Evolutionary conservation across 2,329 filamentous ascomycete species (phyloP), one percentile per base, ranked within the genome.

Genomic region (Botrytis byssoidea): DNA sequence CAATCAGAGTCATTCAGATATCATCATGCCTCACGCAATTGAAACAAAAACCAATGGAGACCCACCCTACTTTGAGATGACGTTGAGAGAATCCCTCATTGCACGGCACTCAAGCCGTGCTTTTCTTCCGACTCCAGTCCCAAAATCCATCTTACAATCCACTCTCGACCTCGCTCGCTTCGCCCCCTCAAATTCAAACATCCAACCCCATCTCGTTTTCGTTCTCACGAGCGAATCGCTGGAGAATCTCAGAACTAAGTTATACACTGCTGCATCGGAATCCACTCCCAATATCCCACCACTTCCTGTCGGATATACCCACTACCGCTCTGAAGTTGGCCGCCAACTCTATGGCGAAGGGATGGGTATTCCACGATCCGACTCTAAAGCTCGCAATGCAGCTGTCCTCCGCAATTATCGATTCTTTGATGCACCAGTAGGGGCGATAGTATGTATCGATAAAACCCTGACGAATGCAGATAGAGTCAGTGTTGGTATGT

Each of bases 161-260:
- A 72, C 70, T 16, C 70, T 72, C 16, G 48, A 72, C 8, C 70
- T 72, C 14, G 70, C 70, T 44, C 63, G 55, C 42, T 42, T 68
- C 40, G 70, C 63, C 40, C 70, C 70, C 40, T 72, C 71, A 44
- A 72, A 72, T n/a, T 68, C 71, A 44, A 72, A 72, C n/a, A 69
- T 68, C 40, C 71, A 72, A 29, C 63, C 63, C 1, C 63, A 72
- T 44, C 63, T 64, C 32, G 14, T 61, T 20, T 60, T 46, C 25
- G 32, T 68, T 20, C 51, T 69, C 25, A 69, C 71, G 14, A 51
- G 64, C 29, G 29, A 35, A 32, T 32, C 71, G 8, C 51, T 61
- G 18, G 35, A 42, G 29, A 72, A 72, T 12, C 63, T 72, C 29
- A 68, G 20, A 40, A 6, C 22, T 8, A 46, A 67, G 2, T 40